These are phyloP conservation scores for Ganoderma lucidum DNA, from an alignment of 1,284 basidiomycete genomes.

Conservation along the genomic window DNA sequence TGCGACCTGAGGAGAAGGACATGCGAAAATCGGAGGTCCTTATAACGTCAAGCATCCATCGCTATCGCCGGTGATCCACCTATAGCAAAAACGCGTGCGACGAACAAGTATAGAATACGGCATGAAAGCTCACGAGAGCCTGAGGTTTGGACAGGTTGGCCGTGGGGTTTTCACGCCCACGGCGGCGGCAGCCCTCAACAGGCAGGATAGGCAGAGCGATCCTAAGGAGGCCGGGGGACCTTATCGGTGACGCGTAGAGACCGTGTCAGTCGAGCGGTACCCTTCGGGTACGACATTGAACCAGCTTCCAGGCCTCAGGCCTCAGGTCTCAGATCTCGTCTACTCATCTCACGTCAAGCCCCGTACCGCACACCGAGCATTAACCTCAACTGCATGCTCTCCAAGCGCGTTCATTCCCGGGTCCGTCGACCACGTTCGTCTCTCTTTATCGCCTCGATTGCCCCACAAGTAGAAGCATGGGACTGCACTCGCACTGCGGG, in stretches of 20 bases:
- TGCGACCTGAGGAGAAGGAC: no score
- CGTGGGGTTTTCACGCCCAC: not conserved
- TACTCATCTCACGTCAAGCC: not conserved
- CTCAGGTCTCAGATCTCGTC: no score
- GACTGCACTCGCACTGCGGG: not conserved
- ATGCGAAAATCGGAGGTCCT: not conserved
- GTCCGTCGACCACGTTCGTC: slow-evolving; percentile 3
- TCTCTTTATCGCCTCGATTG: not conserved
- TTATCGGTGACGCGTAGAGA: not conserved
- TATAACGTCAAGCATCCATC: not conserved
- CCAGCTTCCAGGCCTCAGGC: not conserved
- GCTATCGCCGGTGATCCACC: not conserved
- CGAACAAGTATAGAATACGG: no score
- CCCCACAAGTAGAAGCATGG: not conserved
- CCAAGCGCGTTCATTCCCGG: not conserved
- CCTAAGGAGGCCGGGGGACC: not conserved
- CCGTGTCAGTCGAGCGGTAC: not conserved
- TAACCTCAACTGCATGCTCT: not conserved
- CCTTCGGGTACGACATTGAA: not conserved
- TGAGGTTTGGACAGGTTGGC: no score
- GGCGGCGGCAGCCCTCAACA: not conserved
- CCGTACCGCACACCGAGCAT: not conserved
- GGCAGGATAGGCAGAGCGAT: not conserved
- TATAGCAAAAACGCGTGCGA: not conserved
- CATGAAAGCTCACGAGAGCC: no score